phyloP scores from a whole-genome alignment of 352 stramenopile species.

The Stramenopiles sp. region DNA sequence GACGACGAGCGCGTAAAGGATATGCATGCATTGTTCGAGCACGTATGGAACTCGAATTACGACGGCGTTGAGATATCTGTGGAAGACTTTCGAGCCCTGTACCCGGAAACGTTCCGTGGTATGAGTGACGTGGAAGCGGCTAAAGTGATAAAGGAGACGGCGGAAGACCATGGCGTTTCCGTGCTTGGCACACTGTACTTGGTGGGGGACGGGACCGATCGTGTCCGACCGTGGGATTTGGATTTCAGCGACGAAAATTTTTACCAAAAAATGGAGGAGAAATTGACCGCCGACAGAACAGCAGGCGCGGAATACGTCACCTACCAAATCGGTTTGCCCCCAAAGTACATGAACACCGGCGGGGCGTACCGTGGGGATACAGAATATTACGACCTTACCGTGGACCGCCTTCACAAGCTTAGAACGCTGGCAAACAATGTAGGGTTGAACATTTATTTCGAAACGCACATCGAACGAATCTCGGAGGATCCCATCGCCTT shows the following conservation, averaged over 20 bases:
- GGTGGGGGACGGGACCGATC: background rate
- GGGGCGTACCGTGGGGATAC: background rate
- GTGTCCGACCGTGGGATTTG: background rate
- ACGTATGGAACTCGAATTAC: background rate
- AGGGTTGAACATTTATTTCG: slow-evolving; percentile 4
- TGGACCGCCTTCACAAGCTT: background rate
- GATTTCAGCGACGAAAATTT: slow-evolving; percentile 9
- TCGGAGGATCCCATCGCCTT: slow-evolving; percentile 2
- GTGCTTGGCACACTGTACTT: background rate
- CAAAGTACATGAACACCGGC: background rate
- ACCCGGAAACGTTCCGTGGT: background rate
- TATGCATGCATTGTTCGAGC: background rate
- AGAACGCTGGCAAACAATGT: background rate
- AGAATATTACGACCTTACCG: background rate
- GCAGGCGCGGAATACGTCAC: slow-evolving; percentile 6
- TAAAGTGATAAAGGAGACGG: background rate
- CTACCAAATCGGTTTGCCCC: slow-evolving; percentile 9
- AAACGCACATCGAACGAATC: background rate
- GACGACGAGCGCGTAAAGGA: background rate
- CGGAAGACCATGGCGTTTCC: background rate
- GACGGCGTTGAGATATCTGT: slow-evolving; percentile 5
- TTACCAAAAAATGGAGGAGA: background rate
- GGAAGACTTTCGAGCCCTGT: background rate
- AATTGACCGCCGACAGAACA: background rate
- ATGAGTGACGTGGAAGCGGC: background rate